These are phyloP conservation scores for Phytophthora macrochlamydospora DNA, from an alignment of 352 stramenopile species.

Conservation along the genomic window DNA sequence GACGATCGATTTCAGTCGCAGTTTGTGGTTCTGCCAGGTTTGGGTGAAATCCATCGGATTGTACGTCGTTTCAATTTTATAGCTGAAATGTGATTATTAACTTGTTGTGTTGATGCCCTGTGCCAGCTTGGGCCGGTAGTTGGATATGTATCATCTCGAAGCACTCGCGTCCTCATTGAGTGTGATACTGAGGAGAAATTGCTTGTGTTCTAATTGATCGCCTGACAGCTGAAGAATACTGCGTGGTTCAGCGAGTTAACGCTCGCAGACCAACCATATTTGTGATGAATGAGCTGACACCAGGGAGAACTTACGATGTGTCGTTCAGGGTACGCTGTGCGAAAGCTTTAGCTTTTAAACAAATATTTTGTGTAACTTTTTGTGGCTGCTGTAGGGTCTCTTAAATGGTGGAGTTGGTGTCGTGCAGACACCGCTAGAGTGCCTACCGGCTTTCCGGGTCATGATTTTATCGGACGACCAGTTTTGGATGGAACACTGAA, in stretches of 20 bases:
- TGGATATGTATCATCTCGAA: constrained; percentile 36
- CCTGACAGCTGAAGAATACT: constrained; percentile 26
- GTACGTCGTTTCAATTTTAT: constrained; percentile 9
- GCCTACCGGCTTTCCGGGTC: constrained; percentile 39
- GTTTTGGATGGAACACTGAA: constrained; percentile 24
- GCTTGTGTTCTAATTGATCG: constrained; percentile 45
- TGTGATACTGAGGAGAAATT: constrained; percentile 40
- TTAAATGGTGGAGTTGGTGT: constrained; percentile 7
- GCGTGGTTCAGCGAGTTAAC: constrained; percentile 8
- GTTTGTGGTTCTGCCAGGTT: constrained; percentile 6
- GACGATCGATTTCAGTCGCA: constrained; percentile 9
- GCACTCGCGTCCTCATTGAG: constrained; percentile 49
- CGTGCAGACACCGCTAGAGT: constrained; percentile 34
- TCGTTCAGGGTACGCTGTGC: constrained; percentile 31
- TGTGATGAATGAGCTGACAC: constrained; percentile 26
- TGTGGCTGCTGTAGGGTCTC: constrained; percentile 29
- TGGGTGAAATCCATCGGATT: constrained; percentile 13
- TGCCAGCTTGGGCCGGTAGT: constrained; percentile 50
- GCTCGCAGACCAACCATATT: constrained; percentile 36
- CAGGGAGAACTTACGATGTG: constrained; percentile 48
- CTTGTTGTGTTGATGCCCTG: not conserved
- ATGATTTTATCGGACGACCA: constrained; percentile 29
- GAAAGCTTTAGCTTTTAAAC: not conserved
- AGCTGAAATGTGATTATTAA: not conserved
- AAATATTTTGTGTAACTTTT: not conserved